A percentile compares a stretch with the other conserved stretches of the same genome.
Evolutionary conservation across 2,329 filamentous ascomycete species (phyloP).

Genomic region (Botrytis paeoniae): DNA sequence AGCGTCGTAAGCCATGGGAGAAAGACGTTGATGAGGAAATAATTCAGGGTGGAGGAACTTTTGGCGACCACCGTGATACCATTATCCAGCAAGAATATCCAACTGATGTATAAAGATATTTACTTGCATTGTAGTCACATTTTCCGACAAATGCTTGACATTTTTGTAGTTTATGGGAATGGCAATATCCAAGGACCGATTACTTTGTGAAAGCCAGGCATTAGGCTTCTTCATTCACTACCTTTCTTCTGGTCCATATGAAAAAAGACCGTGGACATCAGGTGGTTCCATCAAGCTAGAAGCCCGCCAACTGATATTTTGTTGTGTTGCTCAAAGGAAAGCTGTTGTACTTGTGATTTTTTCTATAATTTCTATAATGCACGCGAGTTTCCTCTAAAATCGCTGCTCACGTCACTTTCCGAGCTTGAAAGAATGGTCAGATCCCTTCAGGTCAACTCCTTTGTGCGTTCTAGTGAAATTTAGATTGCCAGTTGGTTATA

Average conservation of each 20-base stretch:
- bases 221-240: neutral
- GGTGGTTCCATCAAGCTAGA: neutral
- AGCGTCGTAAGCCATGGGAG: constrained; percentile 74
- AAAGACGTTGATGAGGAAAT: constrained; percentile 44
- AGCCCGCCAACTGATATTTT: neutral
- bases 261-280: neutral
- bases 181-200: neutral
- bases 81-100: constrained; percentile 20
- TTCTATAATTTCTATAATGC: too few relatives aligned
- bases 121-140: neutral
- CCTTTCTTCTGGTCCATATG: neutral
- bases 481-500: neutral
- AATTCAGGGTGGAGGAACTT: constrained; percentile 29
- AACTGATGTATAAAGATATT: neutral
- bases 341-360: neutral
- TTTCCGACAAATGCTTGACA: neutral
- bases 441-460: too few relatives aligned
- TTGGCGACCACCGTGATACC: constrained; percentile 19
- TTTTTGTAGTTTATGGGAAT: neutral
- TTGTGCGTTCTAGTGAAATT: neutral
- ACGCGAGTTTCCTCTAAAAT: neutral
- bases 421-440: neutral
- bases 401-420: neutral
- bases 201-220: neutral
- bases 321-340: too few relatives aligned